Conservation (phyloP, 139 green algal genomes). For the Astrephomene gubernaculifera region DNA sequence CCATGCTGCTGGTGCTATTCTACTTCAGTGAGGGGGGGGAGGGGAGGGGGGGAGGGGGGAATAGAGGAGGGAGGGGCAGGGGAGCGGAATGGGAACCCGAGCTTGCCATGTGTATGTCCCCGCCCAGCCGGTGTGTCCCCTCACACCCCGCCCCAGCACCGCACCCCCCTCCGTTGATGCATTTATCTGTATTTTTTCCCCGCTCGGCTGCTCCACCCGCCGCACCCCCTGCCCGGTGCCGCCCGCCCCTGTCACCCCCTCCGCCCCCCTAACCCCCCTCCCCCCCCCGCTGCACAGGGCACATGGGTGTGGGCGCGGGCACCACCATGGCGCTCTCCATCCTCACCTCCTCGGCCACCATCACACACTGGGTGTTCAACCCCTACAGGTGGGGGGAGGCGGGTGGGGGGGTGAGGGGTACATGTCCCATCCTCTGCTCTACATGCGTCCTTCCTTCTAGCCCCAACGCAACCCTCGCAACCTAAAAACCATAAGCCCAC, state of each 20-base stretch:
- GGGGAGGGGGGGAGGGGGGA: neutral
- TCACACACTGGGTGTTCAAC: slow-evolving; percentile 30
- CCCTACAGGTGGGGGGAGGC: slow-evolving; percentile 15
- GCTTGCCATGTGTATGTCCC: neutral
- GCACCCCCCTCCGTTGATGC: neutral
- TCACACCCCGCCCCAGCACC: neutral
- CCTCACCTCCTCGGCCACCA: slow-evolving; percentile 7
- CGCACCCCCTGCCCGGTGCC: neutral
- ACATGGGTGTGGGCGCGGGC: slow-evolving; percentile 19
- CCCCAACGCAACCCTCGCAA: neutral
- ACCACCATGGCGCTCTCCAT: slow-evolving; percentile 35
- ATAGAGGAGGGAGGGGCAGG: neutral
- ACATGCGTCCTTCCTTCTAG: neutral
- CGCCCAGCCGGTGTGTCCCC: neutral
- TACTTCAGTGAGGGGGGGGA: slow-evolving; percentile 45
- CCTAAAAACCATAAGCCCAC: neutral
- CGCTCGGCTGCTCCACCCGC: neutral
- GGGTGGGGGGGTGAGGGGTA: neutral
- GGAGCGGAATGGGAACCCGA: neutral
- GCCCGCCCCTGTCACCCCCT: neutral
- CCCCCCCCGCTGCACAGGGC: neutral
- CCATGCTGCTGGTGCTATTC: slow-evolving; percentile 20
- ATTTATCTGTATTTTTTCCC: no score
- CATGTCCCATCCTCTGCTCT: neutral
- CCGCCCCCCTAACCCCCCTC: neutral